phyloP scores from a whole-genome alignment of 108 stramenopile genomes.

The Cylindrotheca closterium region DNA sequence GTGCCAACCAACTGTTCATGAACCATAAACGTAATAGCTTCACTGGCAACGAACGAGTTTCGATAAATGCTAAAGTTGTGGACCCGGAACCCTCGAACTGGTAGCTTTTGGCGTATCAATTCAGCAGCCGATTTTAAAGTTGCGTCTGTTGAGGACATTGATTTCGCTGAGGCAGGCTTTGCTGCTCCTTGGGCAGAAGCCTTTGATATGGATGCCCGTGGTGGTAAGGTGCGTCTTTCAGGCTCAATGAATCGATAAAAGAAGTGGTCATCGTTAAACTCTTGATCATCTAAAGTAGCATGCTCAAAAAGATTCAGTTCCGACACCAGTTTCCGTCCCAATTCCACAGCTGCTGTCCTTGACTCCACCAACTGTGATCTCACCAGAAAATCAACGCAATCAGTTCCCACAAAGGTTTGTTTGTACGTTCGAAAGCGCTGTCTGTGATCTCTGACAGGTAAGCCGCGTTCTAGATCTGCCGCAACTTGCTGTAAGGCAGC shows the following conservation, averaged over 20 bases:
- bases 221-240: neutral
- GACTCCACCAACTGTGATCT: neutral
- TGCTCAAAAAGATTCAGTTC: constrained; percentile 42
- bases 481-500: neutral
- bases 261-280: constrained; percentile 52
- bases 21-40: constrained; percentile 27
- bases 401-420: constrained; percentile 10
- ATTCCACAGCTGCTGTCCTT: constrained; percentile 14
- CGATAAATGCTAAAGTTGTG: constrained; percentile 21
- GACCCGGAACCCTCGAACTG: too few relatives aligned
- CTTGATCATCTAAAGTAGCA: constrained; percentile 32
- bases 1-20: constrained; percentile 8
- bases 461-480: neutral
- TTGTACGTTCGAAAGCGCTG: constrained; percentile 3
- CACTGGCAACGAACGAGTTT: constrained; percentile 42
- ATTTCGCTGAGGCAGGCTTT: too few relatives aligned
- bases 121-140: too few relatives aligned
- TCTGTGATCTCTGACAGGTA: neutral
- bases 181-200: too few relatives aligned
- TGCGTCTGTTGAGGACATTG: too few relatives aligned
- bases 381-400: constrained; percentile 8
- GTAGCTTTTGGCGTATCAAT: too few relatives aligned
- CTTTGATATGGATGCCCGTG: too few relatives aligned
- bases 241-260: constrained; percentile 49
- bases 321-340: constrained; percentile 26